A percentile compares a stretch with the other conserved stretches of the same genome.
Conservation (phyloP, 2,329 filamentous ascomycete genomes). For the Sarocladium strictum region DNA sequence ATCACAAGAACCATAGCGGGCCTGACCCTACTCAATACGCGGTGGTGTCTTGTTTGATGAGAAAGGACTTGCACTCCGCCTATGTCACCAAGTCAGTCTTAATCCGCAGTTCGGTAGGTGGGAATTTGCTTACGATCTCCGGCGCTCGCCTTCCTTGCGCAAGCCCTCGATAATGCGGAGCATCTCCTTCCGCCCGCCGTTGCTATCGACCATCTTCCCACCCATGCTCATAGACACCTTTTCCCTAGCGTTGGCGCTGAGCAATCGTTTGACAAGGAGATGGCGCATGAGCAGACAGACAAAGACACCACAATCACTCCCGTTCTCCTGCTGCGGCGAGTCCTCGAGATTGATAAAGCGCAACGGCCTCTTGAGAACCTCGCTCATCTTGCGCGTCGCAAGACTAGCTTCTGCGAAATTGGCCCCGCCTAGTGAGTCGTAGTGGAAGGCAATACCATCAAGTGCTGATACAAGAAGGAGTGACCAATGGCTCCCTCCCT, state of each 20-base stretch:
- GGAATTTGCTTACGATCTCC: conserved; percentile 62
- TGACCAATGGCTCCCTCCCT: conserved; percentile 93
- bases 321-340: conserved; percentile 85
- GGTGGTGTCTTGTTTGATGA: conserved; percentile 33
- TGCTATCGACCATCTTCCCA: conserved; percentile 76
- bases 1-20: conserved; percentile 5
- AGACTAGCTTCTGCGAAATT: conserved; percentile 70
- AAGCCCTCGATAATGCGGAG: conserved; percentile 80
- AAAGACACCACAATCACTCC: conserved; percentile 90
- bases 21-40: conserved; percentile 32
- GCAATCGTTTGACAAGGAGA: conserved; percentile 75
- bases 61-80: conserved; percentile 32
- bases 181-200: conserved; percentile 82
- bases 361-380: conserved; percentile 60
- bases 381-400: conserved; percentile 62
- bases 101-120: not conserved
- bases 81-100: conserved; percentile 12
- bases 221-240: conserved; percentile 94
- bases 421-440: conserved; percentile 74
- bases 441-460: conserved; percentile 92
- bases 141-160: conserved; percentile 79
- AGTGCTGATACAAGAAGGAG: conserved; percentile 82
- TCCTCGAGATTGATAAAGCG: conserved; percentile 79
- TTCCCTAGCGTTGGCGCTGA: conserved; percentile 71
- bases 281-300: conserved; percentile 95